These are phyloP conservation scores for Petunia axillaris DNA, from an alignment of 257 asterid genomes.

Conservation along the genomic window DNA sequence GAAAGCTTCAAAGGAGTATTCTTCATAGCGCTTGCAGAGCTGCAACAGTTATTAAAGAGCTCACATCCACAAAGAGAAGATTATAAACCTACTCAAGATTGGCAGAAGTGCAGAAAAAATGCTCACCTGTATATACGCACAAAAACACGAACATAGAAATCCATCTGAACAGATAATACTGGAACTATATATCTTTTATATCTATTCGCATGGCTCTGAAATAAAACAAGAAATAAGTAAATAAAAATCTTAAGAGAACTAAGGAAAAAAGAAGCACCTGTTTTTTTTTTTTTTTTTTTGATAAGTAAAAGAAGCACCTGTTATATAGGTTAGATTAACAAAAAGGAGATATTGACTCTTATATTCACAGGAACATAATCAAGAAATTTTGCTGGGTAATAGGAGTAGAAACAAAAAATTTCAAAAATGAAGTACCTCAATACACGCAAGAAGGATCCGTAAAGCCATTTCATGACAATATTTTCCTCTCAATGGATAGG, in stretches of 20 bases:
- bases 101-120: constrained; percentile 18
- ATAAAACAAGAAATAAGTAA: constrained; percentile 21
- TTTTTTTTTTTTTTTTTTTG: too few species aligned
- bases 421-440: constrained; percentile 62
- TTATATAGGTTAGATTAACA: neutral
- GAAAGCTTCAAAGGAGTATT: constrained; percentile 93
- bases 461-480: constrained; percentile 98
- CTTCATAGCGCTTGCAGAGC: constrained; percentile 96
- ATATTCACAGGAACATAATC: neutral
- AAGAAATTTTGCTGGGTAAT: neutral
- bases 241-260: neutral
- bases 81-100: neutral
- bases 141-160: constrained; percentile 94
- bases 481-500: constrained; percentile 92
- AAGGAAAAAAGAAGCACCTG: neutral
- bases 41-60: constrained; percentile 45
- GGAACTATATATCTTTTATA: constrained; percentile 94
- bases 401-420: neutral
- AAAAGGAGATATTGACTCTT: neutral
- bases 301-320: neutral
- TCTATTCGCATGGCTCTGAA: constrained; percentile 99
- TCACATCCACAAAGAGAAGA: constrained; percentile 4
- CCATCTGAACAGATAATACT: constrained; percentile 91
- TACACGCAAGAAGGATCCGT: constrained; percentile 94
- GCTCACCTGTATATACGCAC: constrained; percentile 92